Base-by-base conservation (phyloP, 2,329 filamentous ascomycete species). In the Fusarium liriodendri region DNA sequence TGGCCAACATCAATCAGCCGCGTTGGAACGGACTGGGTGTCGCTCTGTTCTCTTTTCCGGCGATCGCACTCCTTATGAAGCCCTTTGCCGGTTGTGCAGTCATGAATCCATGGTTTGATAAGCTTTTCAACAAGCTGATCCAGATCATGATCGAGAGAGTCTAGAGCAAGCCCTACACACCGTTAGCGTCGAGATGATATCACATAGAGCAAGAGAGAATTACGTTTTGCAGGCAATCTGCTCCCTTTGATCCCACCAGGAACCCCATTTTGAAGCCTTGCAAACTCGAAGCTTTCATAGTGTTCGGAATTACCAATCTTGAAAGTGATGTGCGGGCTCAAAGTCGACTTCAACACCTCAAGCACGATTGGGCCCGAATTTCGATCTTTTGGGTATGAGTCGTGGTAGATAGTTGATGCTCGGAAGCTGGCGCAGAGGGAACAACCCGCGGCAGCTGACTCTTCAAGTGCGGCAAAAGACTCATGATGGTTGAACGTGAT, bases 1-100 rank as follows among this genome's bases (percentile, higher is more conserved):
- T 14, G 7, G 3, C 62, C 52, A n/a, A 65, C 62, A 32, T 65
- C 62, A 10, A 65, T 59, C 1, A 65, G n/a, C 20, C 62, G 35
- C 4, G 62, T 65, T n/a, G 62, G 62, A n/a, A 50, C 7, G 20
- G 27, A 35, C 2, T 22, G 32, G 14, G 18, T 20, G 16, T 38
- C 29, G 37, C 25, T 10, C 18, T 45, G 32, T 11, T n/a, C n/a
- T n/a, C 14, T 22, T 6, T 20, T 29, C 14, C 13, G 27, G 18
- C 10, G 27, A n/a, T 13, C 38, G 22, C 62, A 65, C 16, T 64
- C 11, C 13, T 38, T 2, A 6, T 64, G 62, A 35, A 20, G 18
- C 3, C 47, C 35, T 16, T 11, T 7, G 7, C 62, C 25, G 4
- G 25, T 10, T 25, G 25, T 13, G 27, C 62, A 64, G 14, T 45